Base-by-base conservation (phyloP, 192 early-diverging fungal species). In the Coemansia sp. region DNA sequence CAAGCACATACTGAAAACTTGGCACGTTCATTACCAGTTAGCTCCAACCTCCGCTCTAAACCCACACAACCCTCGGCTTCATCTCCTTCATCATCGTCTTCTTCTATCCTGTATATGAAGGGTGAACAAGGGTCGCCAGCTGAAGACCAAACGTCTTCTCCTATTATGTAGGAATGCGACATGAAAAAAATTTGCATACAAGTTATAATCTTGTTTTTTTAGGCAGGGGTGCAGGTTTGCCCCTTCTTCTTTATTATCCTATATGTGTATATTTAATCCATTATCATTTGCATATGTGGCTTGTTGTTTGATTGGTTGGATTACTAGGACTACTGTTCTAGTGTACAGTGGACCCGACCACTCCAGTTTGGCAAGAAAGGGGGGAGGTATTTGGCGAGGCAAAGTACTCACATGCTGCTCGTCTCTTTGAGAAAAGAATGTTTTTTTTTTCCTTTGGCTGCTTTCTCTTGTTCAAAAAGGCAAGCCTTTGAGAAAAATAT, bases 1-100 rank as follows among this genome's bases (percentile, higher is more conserved):
- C 71, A 65, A 9, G 30, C 55, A 16, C 75, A 77, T 24, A 62
- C 56, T 24, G 30, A 65, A 9, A 71, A 71, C 38, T 58, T 60
- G 11, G 35, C 44, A 32, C 52, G 56, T 32, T 13, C 29, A 16
- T 3, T 60, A 2, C 29, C 13, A 29, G 24, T 27, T 20, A 62
- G 59, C 10, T 9, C 61, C 37, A 11, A 18, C 27, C 44, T 45
- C 18, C 60, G 61, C 11, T 39, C 63, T 32, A 53, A 53, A 64
- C 27, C 50, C 50, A 29, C 50, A 24, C 11, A 22, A 11, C 50
- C 27, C 24, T 15, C 20, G 0, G 24, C 9, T 4, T 52, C 50
- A 11, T 52, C 10, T 9, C 50, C 50, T 1, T 24, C 50, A 29
- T 52, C 50, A 1, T 52, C 50, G 4, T 29, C 50, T 29, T 52